A percentile compares a stretch with the other conserved stretches of the same genome.
Evolutionary conservation across 805 yeast species (phyloP).

Genomic region (Lachancea cidri): DNA sequence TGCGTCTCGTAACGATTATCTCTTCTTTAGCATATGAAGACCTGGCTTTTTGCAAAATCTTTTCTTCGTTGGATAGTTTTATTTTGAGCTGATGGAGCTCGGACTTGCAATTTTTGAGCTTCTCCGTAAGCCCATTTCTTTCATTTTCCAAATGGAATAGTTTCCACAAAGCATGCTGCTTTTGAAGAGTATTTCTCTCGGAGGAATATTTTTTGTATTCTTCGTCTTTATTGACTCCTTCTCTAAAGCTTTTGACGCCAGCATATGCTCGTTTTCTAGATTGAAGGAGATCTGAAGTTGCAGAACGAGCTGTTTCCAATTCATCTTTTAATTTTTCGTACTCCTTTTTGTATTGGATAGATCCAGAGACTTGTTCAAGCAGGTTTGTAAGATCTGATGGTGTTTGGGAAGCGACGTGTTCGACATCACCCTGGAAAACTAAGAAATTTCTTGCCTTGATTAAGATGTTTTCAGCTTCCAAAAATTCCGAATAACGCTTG

Average conservation of each 20-base stretch:
- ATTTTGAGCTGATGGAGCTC: conserved; percentile 31
- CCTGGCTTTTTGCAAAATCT: conserved; percentile 35
- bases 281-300: conserved; percentile 58
- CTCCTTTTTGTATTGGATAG: conserved; percentile 58
- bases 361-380: conserved; percentile 81
- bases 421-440: conserved; percentile 97
- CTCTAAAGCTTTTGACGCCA: conserved; percentile 73
- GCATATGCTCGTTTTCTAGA: conserved; percentile 63
- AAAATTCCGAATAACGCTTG: conserved; percentile 54
- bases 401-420: conserved; percentile 83
- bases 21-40: conserved; percentile 45
- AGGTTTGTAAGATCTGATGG: conserved; percentile 67
- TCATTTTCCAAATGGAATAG: conserved; percentile 53
- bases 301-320: conserved; percentile 59
- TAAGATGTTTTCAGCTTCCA: conserved; percentile 74
- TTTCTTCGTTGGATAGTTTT: conserved; percentile 35
- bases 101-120: conserved; percentile 23
- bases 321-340: conserved; percentile 62
- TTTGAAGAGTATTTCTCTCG: conserved; percentile 44
- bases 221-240: conserved; percentile 68
- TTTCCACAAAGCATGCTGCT: conserved; percentile 53
- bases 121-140: conserved; percentile 21
- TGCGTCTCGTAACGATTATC: conserved; percentile 38
- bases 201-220: conserved; percentile 51
- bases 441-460: conserved; percentile 87